Conservation (phyloP, 75 land plant species). For the Selaginella moellendorffii region DNA sequence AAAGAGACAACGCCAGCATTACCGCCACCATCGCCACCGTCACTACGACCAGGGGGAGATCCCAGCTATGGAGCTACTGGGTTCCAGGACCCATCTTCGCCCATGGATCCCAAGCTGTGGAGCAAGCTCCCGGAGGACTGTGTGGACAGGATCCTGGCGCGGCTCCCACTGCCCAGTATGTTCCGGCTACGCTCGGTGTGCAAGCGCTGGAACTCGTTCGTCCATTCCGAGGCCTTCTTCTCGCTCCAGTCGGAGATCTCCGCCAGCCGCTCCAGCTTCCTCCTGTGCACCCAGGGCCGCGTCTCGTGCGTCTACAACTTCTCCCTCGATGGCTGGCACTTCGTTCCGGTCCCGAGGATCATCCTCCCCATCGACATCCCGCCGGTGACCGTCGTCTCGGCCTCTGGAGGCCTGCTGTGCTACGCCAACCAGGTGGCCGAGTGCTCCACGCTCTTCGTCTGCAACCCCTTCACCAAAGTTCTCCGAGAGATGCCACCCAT, state of each 20-base stretch:
- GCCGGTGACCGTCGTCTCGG: conserved; percentile 18
- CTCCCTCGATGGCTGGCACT: conserved; percentile 12
- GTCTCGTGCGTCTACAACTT: conserved; percentile 16
- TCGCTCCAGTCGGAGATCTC: conserved; percentile 10
- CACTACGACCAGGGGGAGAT: no score
- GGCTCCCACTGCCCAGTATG: conserved; percentile 26
- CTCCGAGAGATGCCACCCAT: conserved; percentile 19
- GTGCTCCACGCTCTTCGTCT: conserved; percentile 22
- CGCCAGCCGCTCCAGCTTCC: conserved; percentile 14
- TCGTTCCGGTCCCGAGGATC: conserved; percentile 9
- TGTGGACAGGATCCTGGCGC: conserved; percentile 23
- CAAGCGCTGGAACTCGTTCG: conserved; percentile 20
- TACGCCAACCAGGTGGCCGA: conserved; percentile 22
- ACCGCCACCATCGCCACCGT: no score
- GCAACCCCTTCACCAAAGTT: conserved; percentile 25
- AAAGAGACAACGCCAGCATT: no score
- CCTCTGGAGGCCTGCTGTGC: conserved; percentile 27
- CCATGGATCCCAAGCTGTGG: conserved; percentile 16
- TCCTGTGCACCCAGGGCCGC: conserved; percentile 21
- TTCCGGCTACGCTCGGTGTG: conserved; percentile 29
- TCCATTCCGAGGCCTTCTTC: conserved; percentile 12
- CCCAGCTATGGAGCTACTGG: no score
- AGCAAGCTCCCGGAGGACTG: conserved; percentile 30
- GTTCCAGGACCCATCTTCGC: no score
- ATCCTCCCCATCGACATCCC: conserved; percentile 12